Percentiles rank a stretch among this genome's conserved stretches.
These are phyloP conservation scores for Pycnococcus provasolii DNA, from an alignment of 139 green algal species.

Conservation along the genomic window DNA sequence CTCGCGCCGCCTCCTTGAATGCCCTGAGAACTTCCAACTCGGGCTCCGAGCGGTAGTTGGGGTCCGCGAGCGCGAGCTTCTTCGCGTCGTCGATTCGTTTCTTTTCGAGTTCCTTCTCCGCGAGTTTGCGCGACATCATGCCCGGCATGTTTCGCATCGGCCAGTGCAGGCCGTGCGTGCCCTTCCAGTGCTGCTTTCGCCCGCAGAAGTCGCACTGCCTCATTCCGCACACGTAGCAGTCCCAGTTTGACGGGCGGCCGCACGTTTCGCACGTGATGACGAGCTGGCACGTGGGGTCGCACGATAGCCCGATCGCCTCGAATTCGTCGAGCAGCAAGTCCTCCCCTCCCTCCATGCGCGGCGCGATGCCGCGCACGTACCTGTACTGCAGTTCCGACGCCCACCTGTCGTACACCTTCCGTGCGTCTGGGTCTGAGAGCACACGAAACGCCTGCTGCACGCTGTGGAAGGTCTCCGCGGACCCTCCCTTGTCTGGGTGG, in stretches of 20 bases:
- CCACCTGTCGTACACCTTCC: slow-evolving; percentile 56
- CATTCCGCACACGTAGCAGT: slow-evolving; percentile 62
- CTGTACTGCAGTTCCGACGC: slow-evolving; percentile 48
- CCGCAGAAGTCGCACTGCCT: slow-evolving; percentile 71
- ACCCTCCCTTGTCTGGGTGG: slow-evolving; percentile 76
- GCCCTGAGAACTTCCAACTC: slow-evolving; percentile 44
- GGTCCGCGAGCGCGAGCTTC: slow-evolving; percentile 33
- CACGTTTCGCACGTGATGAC: slow-evolving; percentile 78
- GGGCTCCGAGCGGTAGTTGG: slow-evolving; percentile 39
- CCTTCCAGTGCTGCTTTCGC: slow-evolving; percentile 66
- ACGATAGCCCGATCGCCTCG: slow-evolving; percentile 39
- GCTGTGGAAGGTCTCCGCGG: slow-evolving; percentile 33
- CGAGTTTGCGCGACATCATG: slow-evolving; percentile 52
- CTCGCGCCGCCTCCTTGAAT: slow-evolving; percentile 44
- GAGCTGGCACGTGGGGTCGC: slow-evolving; percentile 51
- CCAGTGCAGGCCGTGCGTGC: slow-evolving; percentile 59
- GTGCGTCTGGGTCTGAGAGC: slow-evolving; percentile 42
- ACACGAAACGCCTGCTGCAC: slow-evolving; percentile 51
- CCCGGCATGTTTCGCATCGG: slow-evolving; percentile 51
- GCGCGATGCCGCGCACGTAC: slow-evolving; percentile 34
- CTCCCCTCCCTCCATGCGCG: slow-evolving; percentile 43
- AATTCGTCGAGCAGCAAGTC: slow-evolving; percentile 62
- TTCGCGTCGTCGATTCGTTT: slow-evolving; percentile 60
- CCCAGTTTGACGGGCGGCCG: slow-evolving; percentile 55
- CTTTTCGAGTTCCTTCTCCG: slow-evolving; percentile 54